Conservation (phyloP, 2,329 filamentous ascomycete genomes). For the Neoarthrinium moseri region DNA sequence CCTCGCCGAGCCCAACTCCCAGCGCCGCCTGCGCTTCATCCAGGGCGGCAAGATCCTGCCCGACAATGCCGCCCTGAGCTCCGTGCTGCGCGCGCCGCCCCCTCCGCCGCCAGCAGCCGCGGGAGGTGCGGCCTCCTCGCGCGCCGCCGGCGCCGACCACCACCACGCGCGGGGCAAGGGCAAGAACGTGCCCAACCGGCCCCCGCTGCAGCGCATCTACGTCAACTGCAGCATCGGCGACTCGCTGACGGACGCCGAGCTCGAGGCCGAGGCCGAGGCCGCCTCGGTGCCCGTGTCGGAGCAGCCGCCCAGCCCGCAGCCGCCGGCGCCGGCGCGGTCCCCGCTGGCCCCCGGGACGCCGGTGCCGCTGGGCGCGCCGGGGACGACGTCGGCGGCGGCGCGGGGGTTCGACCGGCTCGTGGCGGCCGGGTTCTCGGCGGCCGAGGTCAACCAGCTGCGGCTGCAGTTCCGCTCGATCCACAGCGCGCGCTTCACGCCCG, state of each 20-base stretch:
- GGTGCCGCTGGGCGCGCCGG: too few relatives aligned
- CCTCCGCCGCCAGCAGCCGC: constrained; percentile 43
- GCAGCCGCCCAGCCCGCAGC: neutral
- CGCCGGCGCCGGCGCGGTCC: neutral
- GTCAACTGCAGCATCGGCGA: constrained; percentile 92
- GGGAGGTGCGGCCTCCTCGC: neutral
- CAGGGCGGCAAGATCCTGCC: constrained; percentile 83
- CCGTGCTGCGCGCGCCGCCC: constrained; percentile 64
- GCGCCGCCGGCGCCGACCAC: constrained; percentile 3
- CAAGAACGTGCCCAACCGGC: constrained; percentile 59
- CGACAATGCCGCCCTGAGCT: constrained; percentile 67
- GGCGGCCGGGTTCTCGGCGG: constrained; percentile 73
- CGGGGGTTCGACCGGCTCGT: constrained; percentile 88
- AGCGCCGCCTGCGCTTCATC: constrained; percentile 81
- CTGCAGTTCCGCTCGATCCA: constrained; percentile 88
- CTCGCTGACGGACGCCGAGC: constrained; percentile 64
- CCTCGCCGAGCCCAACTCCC: constrained; percentile 60
- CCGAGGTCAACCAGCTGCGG: constrained; percentile 81
- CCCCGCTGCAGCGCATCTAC: constrained; percentile 63
- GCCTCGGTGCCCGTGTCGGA: constrained; percentile 21
- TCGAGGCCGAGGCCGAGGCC: constrained; percentile 63
- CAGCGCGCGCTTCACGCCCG: constrained; percentile 77
- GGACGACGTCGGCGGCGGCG: constrained; percentile 44
- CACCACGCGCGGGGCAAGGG: constrained; percentile 47
- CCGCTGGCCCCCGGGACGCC: constrained; percentile 11